Evolutionary conservation across 352 stramenopile genomes (phyloP), one percentile per base, ranked within the genome.

Genomic region (Phytopythium boreale): DNA sequence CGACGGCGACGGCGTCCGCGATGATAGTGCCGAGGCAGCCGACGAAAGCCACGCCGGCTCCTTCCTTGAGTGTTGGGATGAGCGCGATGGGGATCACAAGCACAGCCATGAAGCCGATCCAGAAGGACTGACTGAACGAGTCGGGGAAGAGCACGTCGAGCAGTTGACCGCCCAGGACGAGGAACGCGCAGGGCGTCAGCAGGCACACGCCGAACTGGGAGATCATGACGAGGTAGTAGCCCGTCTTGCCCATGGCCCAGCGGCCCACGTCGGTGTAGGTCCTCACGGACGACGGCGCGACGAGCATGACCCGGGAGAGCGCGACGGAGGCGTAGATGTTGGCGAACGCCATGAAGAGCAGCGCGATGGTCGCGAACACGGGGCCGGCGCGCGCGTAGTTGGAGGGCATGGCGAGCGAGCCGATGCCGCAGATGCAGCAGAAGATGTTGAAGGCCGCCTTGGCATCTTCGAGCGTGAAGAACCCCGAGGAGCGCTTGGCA

Each of bases 81-180:
- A 84, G 62, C n/a, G 69, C 80, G 31, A 84, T 63, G 2, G 76
- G 76, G 20, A 80, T 34, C 14, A 83, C 64, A 56, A 72, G 74
- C 34, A 80, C 31, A 0, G 71, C 76, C 78, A 87, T 87, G 58
- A 87, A 64, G 57, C 82, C 70, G 59, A 84, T 82, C 78, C 78
- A 87, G 27, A 68, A 58, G 15, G 55, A 75, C 34, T 66, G 52
- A 36, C 64, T 71, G 51, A 82, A 82, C 20, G 73, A 70, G 36
- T 67, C 61, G 11, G 77, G 77, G 64, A 84, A 84, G 51, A 86
- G 74, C 4, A 64, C 64, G 56, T 83, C 64, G 26, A 82, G 67
- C 10, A 84, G 63, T 26, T 63, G 74, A 26, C 77, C 73, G 10
- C 77, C 76, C 24, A 85, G 67, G 47, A 83, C 77, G 29, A 86